Percentiles rank a stretch among this genome's conserved stretches.
Evolutionary conservation across 495 filamentous ascomycete genomes (phyloP).

Genomic region (Glonium stellatum): DNA sequence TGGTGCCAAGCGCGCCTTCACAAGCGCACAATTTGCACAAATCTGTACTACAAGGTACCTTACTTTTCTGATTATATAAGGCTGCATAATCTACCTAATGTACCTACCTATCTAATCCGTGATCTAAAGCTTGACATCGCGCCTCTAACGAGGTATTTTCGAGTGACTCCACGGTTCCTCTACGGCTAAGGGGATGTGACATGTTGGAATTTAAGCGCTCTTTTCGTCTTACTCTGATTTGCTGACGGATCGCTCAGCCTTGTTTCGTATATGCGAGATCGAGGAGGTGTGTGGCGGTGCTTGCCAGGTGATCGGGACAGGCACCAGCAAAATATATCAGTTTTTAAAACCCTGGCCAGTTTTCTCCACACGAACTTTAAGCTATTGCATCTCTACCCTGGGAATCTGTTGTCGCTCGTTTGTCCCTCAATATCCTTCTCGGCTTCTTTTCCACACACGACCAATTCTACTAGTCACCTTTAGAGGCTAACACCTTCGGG

Average conservation of each 20-base stretch:
- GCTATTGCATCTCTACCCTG: not conserved
- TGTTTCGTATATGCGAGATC: not conserved
- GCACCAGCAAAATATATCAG: conserved; percentile 1
- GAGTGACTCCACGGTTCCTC: too few species aligned
- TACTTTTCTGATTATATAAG: too few species aligned
- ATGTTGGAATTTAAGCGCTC: too few species aligned
- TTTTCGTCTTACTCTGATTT: too few species aligned
- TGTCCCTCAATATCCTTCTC: not conserved
- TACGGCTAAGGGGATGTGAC: too few species aligned
- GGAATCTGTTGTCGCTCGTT: not conserved
- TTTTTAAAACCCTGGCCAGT: not conserved
- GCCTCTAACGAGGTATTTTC: too few species aligned
- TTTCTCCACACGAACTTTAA: not conserved
- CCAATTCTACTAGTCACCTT: not conserved
- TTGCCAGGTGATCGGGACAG: not conserved
- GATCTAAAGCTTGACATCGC: too few species aligned
- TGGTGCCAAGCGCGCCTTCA: too few species aligned
- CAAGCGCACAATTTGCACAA: too few species aligned
- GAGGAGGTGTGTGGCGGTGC: conserved; percentile 1
- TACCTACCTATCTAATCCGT: too few species aligned
- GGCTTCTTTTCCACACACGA: not conserved
- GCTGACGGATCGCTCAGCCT: not conserved
- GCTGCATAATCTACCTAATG: too few species aligned
- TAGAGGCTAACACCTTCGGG: not conserved
- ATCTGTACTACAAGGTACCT: too few species aligned